Evolutionary conservation across 106 monocot genomes (phyloP), one percentile per base, ranked within the genome.

Genomic region (Cymbidium sinense): DNA sequence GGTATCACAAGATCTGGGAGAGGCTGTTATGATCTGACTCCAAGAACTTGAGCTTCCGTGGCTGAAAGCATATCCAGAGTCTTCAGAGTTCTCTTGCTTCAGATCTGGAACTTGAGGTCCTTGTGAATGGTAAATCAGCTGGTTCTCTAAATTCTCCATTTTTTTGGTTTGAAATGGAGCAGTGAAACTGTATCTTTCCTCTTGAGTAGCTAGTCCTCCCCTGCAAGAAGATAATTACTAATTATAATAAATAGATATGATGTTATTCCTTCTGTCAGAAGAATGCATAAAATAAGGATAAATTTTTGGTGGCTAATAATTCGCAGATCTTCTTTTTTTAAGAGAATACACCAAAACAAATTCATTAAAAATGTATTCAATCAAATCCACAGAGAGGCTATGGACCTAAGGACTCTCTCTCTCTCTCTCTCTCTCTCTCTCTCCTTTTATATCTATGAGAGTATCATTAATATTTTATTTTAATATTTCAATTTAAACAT

Each of bases 1-100:
- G 17, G 85, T 88, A 70, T 85, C 75, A 52, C 89, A 91, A 39
- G 91, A 91, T 61, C 71, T 86, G 37, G 91, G 96, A 76, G 96
- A 47, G 2, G 13, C 47, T 47, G 47, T 47, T 47, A 47, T 13
- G 13, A 15, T 47, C 47, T 11, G 47, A 47, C 47, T 13, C 47
- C 47, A 47, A 2, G 47, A 47, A 13, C 1, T 47, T 89, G 23
- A 33, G 33, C 64, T 27, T 29, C n/a, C 28, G 11, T 27, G 64
- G 64, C 67, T 30, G 23, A 62, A 62, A 1, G 93, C 86, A 58
- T 58, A 58, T 5, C 23, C 23, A 23, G 58, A 76, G 84, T 82
- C 20, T 83, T 80, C 20, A 80, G 80, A 64, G 82, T 80, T 51
- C 89, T 58, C 77, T 85, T 90, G 69, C 79, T 82, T 90, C 86